Conservation (phyloP, 2,329 filamentous ascomycete genomes). For the Colletotrichum kahawae region DNA sequence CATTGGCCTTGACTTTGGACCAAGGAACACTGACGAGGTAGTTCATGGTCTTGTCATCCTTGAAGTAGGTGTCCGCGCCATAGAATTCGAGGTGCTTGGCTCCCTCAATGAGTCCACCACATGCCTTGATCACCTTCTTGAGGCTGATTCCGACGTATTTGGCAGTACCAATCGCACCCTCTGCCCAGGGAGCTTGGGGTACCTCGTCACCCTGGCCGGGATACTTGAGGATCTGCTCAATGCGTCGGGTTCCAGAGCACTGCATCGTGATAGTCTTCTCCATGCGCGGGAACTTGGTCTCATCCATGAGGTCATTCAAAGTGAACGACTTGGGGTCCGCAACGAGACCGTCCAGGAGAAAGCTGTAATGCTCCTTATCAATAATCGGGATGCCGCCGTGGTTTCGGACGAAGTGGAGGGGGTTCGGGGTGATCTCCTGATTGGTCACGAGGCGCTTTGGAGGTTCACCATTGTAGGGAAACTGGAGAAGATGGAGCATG, state of each 20-base stretch:
- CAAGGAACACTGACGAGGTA: conserved; percentile 72
- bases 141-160: conserved; percentile 67
- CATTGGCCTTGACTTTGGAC: conserved; percentile 69
- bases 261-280: conserved; percentile 67
- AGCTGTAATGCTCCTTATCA: conserved; percentile 56
- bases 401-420: conserved; percentile 69
- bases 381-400: conserved; percentile 75
- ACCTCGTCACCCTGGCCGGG: conserved; percentile 71
- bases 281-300: conserved; percentile 62
- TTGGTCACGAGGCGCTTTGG: conserved; percentile 61
- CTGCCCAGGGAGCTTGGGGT: conserved; percentile 61
- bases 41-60: conserved; percentile 68
- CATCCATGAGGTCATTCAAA: conserved; percentile 64
- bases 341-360: conserved; percentile 66
- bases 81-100: conserved; percentile 71
- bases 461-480: conserved; percentile 69
- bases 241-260: conserved; percentile 71
- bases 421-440: conserved; percentile 64
- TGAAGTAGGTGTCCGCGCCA: conserved; percentile 77
- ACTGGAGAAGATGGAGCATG: conserved; percentile 67
- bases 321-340: conserved; percentile 61
- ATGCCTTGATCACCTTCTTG: conserved; percentile 74
- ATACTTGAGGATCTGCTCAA: conserved; percentile 71
- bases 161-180: conserved; percentile 72
- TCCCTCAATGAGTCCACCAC: conserved; percentile 61